Evolutionary conservation across 208 protist species (phyloP), one percentile per base, ranked within the genome.

Genomic region (Tritrichomonas musculus): DNA sequence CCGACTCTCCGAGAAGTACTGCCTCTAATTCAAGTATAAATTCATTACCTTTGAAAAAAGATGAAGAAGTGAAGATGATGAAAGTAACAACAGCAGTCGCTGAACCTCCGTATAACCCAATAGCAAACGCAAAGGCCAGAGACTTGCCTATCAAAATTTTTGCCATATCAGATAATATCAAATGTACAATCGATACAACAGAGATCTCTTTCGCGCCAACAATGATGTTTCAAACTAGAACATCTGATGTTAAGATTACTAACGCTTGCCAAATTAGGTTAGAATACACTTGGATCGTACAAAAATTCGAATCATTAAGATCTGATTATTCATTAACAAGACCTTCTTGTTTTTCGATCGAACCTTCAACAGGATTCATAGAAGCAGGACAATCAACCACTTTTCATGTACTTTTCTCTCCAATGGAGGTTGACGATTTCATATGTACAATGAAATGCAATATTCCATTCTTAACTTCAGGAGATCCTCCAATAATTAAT

Each of bases 191-290:
- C 17, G 47, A 57, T 36, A 60, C 47, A 60, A 88, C 41, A 1
- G 77, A 88, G 1, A 88, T 88, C 36, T 33, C 47, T 17, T 88
- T 88, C 57, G 77, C 77, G 4, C 77, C 77, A 53, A 88, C 77
- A 57, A 88, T 88, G 77, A 88, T 88, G 77, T 88, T 57, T n/a
- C 77, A 88, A 50, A 88, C 39, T n/a, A 53, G 77, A 88, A 60
- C 77, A 33, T 53, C 77, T 17, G 41, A 53, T 11, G 41, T 88
- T 39, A 44, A 88, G 3, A 22, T 88, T 0, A 88, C 77, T 1
- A 88, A 88, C 77, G 57, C 41, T n/a, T 57, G 77, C n/a, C 44
- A 47, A 44, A 88, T 88, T 49, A 4, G 77, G 36, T 13, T 88
- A 1, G 47, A 60, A 39, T 88, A 88, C n/a, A 53, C 17, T 30